These are phyloP conservation scores for Leersia perrieri DNA, from an alignment of 176 grass and related monocot genomes.

Conservation along the genomic window DNA sequence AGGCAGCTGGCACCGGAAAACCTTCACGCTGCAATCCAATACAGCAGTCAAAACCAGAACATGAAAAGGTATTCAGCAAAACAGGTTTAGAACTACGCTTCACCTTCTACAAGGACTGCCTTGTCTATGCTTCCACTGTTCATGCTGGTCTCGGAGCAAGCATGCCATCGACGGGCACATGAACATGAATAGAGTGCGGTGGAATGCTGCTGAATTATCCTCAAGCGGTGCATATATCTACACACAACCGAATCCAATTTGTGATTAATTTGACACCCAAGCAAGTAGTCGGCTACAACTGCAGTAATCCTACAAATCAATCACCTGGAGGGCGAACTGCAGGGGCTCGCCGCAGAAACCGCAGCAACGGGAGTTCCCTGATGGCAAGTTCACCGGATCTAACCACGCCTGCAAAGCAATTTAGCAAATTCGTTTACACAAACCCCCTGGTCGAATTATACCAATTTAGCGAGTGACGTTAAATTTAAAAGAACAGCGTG, in stretches of 20 bases:
- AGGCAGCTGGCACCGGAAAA: constrained; percentile 87
- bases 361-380: constrained; percentile 43
- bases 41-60: constrained; percentile 25
- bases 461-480: neutral
- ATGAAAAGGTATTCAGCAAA: neutral
- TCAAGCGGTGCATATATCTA: constrained; percentile 73
- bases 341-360: constrained; percentile 79
- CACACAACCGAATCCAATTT: neutral
- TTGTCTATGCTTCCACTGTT: constrained; percentile 74
- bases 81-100: neutral
- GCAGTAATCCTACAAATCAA: neutral
- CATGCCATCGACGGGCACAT: constrained; percentile 88
- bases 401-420: constrained; percentile 64
- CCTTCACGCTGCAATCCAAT: constrained; percentile 60
- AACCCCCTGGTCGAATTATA: neutral
- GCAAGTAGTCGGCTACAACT: neutral
- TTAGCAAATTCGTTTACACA: no score
- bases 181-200: constrained; percentile 75
- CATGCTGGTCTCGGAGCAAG: constrained; percentile 78
- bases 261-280: neutral
- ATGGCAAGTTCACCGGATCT: constrained; percentile 70
- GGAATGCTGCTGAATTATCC: constrained; percentile 60
- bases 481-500: neutral
- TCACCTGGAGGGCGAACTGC: constrained; percentile 85
- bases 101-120: constrained; percentile 71